A percentile compares a stretch with the other conserved stretches of the same genome.
Conservation (phyloP, 306 rosid genomes). For the Fragaria vesca region DNA sequence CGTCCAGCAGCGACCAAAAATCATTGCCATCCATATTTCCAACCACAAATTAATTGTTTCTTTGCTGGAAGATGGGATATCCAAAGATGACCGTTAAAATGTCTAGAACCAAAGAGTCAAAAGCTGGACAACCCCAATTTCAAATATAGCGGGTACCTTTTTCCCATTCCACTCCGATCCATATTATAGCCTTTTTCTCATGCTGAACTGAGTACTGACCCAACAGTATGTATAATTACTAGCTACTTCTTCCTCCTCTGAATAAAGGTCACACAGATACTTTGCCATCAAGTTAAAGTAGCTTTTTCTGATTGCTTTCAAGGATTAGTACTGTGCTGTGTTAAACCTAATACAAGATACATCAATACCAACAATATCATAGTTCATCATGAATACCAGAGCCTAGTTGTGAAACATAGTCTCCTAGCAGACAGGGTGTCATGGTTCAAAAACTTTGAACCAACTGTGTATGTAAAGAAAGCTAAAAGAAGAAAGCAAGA, state of each 20-base stretch:
- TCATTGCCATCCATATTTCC: constrained; percentile 1
- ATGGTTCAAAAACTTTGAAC: constrained; percentile 7
- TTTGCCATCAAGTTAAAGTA: not conserved
- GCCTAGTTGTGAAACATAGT: not conserved
- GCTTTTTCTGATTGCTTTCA: not conserved
- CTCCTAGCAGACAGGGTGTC: constrained; percentile 10
- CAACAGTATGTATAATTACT: not conserved
- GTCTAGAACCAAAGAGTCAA: constrained; percentile 1
- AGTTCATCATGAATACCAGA: constrained; percentile 4
- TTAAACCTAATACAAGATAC: not conserved
- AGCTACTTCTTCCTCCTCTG: not conserved
- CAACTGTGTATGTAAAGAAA: not conserved
- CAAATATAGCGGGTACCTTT: not conserved
- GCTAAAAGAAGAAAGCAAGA: not conserved
- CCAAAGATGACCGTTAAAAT: constrained; percentile 3
- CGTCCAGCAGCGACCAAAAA: not conserved
- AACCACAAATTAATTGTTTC: not conserved
- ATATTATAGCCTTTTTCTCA: not conserved
- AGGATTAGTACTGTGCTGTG: not conserved
- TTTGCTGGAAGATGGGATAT: not conserved
- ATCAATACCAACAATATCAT: not conserved
- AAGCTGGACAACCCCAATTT: constrained; percentile 5
- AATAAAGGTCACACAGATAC: not conserved
- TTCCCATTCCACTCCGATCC: not conserved
- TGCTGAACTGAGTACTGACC: constrained; percentile 15